phyloP scores from a whole-genome alignment of 1,139 yeast genomes.

The Neolecta irregularis region DNA sequence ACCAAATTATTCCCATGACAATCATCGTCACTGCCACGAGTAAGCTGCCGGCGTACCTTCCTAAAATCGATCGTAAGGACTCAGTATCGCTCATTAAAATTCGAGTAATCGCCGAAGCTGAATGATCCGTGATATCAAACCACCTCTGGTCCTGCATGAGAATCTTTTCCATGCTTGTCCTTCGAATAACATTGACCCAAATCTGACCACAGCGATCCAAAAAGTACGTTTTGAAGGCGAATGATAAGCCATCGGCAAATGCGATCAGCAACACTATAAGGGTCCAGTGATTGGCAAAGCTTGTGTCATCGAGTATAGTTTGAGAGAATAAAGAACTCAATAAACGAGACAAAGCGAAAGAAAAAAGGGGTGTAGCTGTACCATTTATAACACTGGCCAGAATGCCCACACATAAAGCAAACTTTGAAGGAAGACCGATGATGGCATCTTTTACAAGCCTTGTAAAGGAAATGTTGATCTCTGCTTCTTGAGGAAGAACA shows the following conservation, averaged over 20 bases:
- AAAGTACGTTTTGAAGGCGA: slow-evolving; percentile 36
- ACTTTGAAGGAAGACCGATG: neutral
- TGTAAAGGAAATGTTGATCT: no score
- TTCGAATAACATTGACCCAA: slow-evolving; percentile 48
- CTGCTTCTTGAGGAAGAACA: no score
- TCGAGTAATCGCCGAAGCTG: slow-evolving; percentile 45
- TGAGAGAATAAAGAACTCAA: slow-evolving; percentile 26
- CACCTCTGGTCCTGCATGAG: slow-evolving; percentile 41
- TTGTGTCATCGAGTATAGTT: slow-evolving; percentile 26
- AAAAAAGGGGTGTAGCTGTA: slow-evolving; percentile 55
- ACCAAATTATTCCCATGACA: slow-evolving; percentile 56
- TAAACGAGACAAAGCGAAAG: slow-evolving; percentile 58
- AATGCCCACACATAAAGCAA: slow-evolving; percentile 34
- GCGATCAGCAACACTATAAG: slow-evolving; percentile 46
- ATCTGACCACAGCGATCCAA: slow-evolving; percentile 49
- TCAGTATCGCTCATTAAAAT: slow-evolving; percentile 66
- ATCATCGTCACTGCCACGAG: slow-evolving; percentile 36
- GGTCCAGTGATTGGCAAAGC: slow-evolving; percentile 48
- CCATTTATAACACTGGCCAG: slow-evolving; percentile 42
- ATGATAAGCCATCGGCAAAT: slow-evolving; percentile 40
- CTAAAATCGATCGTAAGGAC: slow-evolving; percentile 53
- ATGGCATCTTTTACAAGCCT: neutral
- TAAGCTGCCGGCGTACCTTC: slow-evolving; percentile 32
- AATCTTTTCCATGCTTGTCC: slow-evolving; percentile 34
- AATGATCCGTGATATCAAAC: slow-evolving; percentile 28